Conservation (phyloP, 371 early-diverging fungal species). For the Zancudomyces culisetae region DNA sequence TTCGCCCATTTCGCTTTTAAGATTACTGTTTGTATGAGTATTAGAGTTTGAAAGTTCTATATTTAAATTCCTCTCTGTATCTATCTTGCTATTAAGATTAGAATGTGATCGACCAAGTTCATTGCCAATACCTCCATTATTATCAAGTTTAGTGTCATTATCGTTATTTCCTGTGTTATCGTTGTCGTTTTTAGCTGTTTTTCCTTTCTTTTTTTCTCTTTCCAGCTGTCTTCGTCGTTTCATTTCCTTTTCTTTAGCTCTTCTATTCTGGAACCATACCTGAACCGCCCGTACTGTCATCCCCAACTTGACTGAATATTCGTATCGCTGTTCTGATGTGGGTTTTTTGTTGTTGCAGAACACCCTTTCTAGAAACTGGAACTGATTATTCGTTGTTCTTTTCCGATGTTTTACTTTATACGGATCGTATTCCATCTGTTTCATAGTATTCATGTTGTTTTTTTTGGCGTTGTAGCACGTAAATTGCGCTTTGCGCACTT, state of each 20-base stretch:
- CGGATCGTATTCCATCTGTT: constrained; percentile 44
- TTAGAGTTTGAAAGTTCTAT: too few relatives aligned
- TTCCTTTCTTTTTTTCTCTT: neutral
- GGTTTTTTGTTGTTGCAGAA: constrained; percentile 51
- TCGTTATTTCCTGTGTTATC: neutral
- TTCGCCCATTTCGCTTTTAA: neutral
- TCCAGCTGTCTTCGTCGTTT: neutral
- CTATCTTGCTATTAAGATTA: neutral
- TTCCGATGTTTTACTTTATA: constrained; percentile 57
- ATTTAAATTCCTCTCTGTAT: neutral
- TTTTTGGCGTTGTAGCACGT: neutral
- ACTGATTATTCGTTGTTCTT: constrained; percentile 50
- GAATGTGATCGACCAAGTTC: neutral
- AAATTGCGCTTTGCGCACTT: neutral
- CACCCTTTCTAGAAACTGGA: constrained; percentile 41
- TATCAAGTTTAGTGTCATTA: neutral
- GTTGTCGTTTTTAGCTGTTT: neutral
- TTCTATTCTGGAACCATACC: constrained; percentile 96
- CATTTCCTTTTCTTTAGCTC: constrained; percentile 53
- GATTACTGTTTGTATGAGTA: neutral
- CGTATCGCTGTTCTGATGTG: constrained; percentile 36
- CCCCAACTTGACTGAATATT: constrained; percentile 47
- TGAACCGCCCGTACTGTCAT: constrained; percentile 86
- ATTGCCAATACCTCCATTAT: neutral
- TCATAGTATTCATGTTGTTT: neutral